Conservation (phyloP, 2,329 filamentous ascomycete species). For the Penicillium sp. region DNA sequence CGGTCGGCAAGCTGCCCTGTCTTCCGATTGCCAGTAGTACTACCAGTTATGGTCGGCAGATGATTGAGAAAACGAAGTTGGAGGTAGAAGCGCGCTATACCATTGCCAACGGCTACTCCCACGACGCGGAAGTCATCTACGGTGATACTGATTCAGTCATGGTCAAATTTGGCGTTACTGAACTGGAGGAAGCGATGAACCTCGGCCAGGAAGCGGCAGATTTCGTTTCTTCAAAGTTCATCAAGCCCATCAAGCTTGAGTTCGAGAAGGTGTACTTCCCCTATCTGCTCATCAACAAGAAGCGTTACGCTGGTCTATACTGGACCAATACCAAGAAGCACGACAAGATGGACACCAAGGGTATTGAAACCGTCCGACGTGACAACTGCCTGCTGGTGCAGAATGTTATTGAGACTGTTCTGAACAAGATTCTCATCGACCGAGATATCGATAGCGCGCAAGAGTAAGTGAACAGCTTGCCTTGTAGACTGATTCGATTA, state of each 20-base stretch:
- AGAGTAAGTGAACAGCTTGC: constrained; percentile 64
- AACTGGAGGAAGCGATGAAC: constrained; percentile 87
- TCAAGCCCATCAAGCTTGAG: constrained; percentile 97
- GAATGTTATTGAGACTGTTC: constrained; percentile 93
- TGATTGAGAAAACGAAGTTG: constrained; percentile 98
- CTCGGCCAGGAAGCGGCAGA: constrained; percentile 89
- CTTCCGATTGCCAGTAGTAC: constrained; percentile 94
- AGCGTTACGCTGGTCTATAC: constrained; percentile 95
- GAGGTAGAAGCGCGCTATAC: constrained; percentile 90
- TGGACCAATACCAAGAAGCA: constrained; percentile 94
- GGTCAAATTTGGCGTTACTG: constrained; percentile 94
- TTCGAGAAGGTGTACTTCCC: constrained; percentile 99
- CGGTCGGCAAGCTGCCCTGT: constrained; percentile 92
- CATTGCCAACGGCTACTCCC: constrained; percentile 89
- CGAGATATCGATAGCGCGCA: constrained; percentile 87
- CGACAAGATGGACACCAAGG: constrained; percentile 99
- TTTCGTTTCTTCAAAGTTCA: constrained; percentile 87
- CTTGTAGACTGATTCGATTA: neutral
- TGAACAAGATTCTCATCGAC: constrained; percentile 94
- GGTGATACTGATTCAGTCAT: constrained; percentile 99
- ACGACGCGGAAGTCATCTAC: constrained; percentile 96
- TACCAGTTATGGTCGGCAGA: constrained; percentile 93
- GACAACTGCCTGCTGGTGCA: constrained; percentile 96
- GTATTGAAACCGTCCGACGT: constrained; percentile 95
- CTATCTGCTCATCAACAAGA: constrained; percentile 99